phyloP scores from a whole-genome alignment of 2,329 filamentous ascomycete genomes.

The Diplodia corticola region DNA sequence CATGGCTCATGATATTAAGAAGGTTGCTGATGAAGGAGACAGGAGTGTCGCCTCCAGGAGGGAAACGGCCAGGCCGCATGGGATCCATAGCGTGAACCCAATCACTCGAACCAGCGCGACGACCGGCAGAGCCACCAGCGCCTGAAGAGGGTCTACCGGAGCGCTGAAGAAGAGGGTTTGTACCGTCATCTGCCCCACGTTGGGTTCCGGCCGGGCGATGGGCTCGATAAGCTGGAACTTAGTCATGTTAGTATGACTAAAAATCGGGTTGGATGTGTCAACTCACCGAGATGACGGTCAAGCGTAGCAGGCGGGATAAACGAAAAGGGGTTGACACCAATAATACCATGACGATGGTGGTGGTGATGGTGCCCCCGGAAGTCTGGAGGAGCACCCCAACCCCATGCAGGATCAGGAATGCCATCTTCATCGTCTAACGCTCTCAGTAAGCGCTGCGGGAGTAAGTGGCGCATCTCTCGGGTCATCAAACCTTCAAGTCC shows the following conservation, averaged over 20 bases:
- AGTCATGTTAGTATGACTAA: constrained; percentile 26
- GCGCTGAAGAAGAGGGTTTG: constrained; percentile 82
- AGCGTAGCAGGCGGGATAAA: constrained; percentile 49
- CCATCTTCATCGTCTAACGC: constrained; percentile 44
- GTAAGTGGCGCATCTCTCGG: constrained; percentile 11
- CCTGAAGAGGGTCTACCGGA: constrained; percentile 39
- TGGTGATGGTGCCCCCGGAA: constrained; percentile 44
- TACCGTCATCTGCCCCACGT: constrained; percentile 71
- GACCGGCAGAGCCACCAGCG: constrained; percentile 3
- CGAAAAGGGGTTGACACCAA: constrained; percentile 52
- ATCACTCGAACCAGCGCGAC: constrained; percentile 30
- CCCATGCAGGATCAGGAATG: constrained; percentile 47
- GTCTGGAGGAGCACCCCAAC: constrained; percentile 44
- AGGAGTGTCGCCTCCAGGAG: constrained; percentile 48
- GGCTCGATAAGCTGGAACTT: constrained; percentile 49
- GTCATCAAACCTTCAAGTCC: constrained; percentile 44
- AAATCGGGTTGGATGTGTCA: background rate
- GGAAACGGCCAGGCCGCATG: constrained; percentile 45
- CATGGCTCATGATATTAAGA: constrained; percentile 55
- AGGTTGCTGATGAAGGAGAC: constrained; percentile 60
- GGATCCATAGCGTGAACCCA: constrained; percentile 56
- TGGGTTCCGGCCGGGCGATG: constrained; percentile 57
- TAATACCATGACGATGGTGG: constrained; percentile 55
- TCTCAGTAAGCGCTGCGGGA: constrained; percentile 23
- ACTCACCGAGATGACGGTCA: constrained; percentile 47